Conservation (phyloP, 1,284 basidiomycete species). For the Veloboletus limbatus region DNA sequence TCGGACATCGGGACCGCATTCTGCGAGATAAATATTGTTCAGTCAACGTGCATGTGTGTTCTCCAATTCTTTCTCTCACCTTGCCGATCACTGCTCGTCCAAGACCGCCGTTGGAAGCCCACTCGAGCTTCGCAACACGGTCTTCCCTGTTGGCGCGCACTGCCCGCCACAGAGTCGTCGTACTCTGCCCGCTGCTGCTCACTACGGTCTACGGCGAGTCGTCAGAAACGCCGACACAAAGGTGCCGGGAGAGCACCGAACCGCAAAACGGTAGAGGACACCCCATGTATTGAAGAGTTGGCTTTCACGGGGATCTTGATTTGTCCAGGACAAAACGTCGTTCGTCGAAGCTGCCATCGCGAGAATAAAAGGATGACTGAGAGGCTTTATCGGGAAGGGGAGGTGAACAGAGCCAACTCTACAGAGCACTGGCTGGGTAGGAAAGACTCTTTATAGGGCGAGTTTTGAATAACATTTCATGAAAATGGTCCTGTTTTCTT, state of each 20-base stretch:
- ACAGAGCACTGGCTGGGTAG: conserved; percentile 14
- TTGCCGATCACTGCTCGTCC: conserved; percentile 81
- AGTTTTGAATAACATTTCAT: conserved; percentile 38
- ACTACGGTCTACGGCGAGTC: conserved; percentile 53
- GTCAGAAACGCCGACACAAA: conserved; percentile 21
- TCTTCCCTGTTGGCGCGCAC: conserved; percentile 80
- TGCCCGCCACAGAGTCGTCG: conserved; percentile 72
- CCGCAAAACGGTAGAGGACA: conserved; percentile 77
- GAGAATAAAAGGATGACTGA: conserved; percentile 16
- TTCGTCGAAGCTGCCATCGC: conserved; percentile 53
- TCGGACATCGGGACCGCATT: conserved; percentile 76
- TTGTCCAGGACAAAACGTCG: conserved; percentile 81
- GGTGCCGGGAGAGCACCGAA: conserved; percentile 33
- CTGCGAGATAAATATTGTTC: conserved; percentile 39
- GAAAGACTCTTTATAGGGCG: conserved; percentile 43
- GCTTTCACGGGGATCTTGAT: conserved; percentile 78
- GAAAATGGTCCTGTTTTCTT: conserved; percentile 37
- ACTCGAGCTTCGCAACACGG: conserved; percentile 80
- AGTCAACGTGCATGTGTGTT: conserved; percentile 10
- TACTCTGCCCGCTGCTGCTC: conserved; percentile 57
- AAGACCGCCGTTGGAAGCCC: conserved; percentile 73
- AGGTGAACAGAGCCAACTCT: conserved; percentile 28
- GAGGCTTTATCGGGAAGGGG: conserved; percentile 29
- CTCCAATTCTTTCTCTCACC: conserved; percentile 39
- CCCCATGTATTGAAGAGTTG: conserved; percentile 77